Evolutionary conservation across 164 flowering plant genomes (phyloP), one percentile per base, ranked within the genome.

Genomic region (Vitis cinerea): DNA sequence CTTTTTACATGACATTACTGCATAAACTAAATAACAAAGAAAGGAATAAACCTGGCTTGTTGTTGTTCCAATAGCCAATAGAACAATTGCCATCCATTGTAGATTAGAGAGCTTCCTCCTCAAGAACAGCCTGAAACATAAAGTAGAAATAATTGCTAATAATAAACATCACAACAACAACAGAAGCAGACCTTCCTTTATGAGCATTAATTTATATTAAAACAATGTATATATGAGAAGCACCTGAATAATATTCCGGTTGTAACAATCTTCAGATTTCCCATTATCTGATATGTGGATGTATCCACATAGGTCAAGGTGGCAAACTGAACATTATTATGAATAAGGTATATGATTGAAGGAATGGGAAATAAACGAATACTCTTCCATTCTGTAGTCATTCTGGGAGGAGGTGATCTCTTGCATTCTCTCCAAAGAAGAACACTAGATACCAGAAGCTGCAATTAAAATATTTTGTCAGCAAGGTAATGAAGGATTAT

Each of bases 261-360:
- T 1, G 99, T 89, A 48, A 94, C 90, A 73, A 94, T 94, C 87
- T 94, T 94, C 74, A 94, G 79, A 80, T 92, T 94, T 9, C 98
- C 98, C 99, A 95, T 91, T 63, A 92, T 92, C 79, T 95, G 99
- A 82, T 95, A 92, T 3, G 98, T 92, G 71, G 99, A 95, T 49
- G 99, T 90, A 78, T 95, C 99, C 74, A 92, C 92, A 77, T 87
- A 95, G 19, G 88, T 91, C 62, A 92, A 82, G 27, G 99, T 95
- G 65, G 97, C 98, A 78, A 95, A 95, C 64, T 95, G 99, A 66
- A 95, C 92, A 81, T 95, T 95, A 77, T 95, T 95, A 79, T 95
- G 99, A 62, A 93, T 75, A 11, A 95, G 83, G 75, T 95, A 95
- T 76, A 95, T 93, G 72, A 95, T 68, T 9, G 98, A 93, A 57